phyloP scores from a whole-genome alignment of 2,329 filamentous ascomycete genomes.

The Dactylella cylindrospora region DNA sequence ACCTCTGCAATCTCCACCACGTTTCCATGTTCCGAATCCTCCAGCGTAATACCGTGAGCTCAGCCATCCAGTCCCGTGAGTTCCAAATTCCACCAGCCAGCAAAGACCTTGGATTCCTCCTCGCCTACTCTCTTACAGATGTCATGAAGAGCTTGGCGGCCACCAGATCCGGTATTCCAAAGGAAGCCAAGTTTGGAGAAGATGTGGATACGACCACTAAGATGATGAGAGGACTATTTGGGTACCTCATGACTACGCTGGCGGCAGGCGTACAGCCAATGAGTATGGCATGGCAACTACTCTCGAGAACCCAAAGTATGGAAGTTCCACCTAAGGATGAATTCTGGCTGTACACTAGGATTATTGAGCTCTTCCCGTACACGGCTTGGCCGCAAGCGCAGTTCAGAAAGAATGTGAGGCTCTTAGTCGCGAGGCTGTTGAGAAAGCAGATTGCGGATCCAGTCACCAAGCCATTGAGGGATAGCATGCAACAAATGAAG shows the following conservation, averaged over 20 bases:
- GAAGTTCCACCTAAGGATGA: slow-evolving; percentile 28
- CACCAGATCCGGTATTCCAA: slow-evolving; percentile 16
- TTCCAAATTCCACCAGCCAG: slow-evolving; percentile 23
- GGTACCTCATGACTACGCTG: slow-evolving; percentile 34
- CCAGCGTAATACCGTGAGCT: slow-evolving; percentile 28
- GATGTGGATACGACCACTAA: slow-evolving; percentile 38
- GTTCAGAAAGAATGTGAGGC: slow-evolving; percentile 39
- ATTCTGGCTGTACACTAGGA: slow-evolving; percentile 31
- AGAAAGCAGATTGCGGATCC: slow-evolving; percentile 32
- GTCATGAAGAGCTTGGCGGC: slow-evolving; percentile 30
- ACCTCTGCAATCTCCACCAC: slow-evolving; percentile 42
- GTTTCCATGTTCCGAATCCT: slow-evolving; percentile 42
- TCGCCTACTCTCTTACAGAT: slow-evolving; percentile 38
- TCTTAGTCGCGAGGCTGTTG: slow-evolving; percentile 26
- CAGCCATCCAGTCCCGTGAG: slow-evolving; percentile 31
- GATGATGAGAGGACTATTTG: slow-evolving; percentile 43
- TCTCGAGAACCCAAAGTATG: slow-evolving; percentile 17
- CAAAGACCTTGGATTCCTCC: slow-evolving; percentile 31
- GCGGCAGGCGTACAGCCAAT: slow-evolving; percentile 34
- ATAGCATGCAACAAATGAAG: slow-evolving; percentile 28
- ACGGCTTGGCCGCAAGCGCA: slow-evolving; percentile 42
- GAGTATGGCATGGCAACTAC: slow-evolving; percentile 42
- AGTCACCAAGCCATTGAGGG: slow-evolving; percentile 24
- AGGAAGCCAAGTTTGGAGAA: slow-evolving; percentile 31
- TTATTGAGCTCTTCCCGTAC: slow-evolving; percentile 36